Conservation (phyloP, 306 rosid species). For the Cucumis cinereus region DNA sequence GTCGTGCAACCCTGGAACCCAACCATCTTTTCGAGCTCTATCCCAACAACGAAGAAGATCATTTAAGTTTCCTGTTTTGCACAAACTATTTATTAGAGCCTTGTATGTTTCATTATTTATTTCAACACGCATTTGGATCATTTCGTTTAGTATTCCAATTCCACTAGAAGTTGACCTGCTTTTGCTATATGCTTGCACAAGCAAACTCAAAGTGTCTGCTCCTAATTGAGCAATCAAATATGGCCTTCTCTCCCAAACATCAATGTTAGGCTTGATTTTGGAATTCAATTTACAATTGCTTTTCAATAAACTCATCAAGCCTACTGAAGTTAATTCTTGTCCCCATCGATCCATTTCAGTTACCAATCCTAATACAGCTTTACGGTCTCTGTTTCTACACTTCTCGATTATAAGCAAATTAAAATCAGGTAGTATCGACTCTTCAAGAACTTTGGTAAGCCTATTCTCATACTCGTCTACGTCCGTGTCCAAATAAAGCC, state of each 20-base stretch:
- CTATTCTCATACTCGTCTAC: slow-evolving; percentile 56
- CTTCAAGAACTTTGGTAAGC: slow-evolving; percentile 39
- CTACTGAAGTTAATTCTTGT: slow-evolving; percentile 46
- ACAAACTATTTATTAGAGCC: slow-evolving; percentile 36
- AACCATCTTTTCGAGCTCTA: slow-evolving; percentile 35
- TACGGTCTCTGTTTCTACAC: slow-evolving; percentile 29
- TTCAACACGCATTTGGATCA: slow-evolving; percentile 34
- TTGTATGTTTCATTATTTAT: slow-evolving; percentile 48
- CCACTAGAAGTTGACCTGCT: slow-evolving; percentile 43
- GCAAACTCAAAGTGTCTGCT: slow-evolving; percentile 41
- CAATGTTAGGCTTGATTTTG: slow-evolving; percentile 19
- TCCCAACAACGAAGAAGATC: slow-evolving; percentile 47
- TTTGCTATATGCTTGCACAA: slow-evolving; percentile 49
- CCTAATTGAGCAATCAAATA: slow-evolving; percentile 36
- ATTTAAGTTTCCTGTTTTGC: slow-evolving; percentile 48
- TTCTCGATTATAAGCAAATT: slow-evolving; percentile 28
- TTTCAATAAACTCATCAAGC: slow-evolving; percentile 34
- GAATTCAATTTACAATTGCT: slow-evolving; percentile 39
- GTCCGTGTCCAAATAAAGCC: slow-evolving; percentile 82
- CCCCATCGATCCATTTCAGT: slow-evolving; percentile 71
- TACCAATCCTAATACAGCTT: slow-evolving; percentile 34
- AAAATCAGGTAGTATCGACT: slow-evolving; percentile 46
- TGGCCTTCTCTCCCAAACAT: slow-evolving; percentile 39
- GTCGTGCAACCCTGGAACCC: slow-evolving; percentile 48
- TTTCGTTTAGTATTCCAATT: slow-evolving; percentile 32